These are phyloP conservation scores for Lachancea meyersii DNA, from an alignment of 805 yeast species.

Conservation along the genomic window DNA sequence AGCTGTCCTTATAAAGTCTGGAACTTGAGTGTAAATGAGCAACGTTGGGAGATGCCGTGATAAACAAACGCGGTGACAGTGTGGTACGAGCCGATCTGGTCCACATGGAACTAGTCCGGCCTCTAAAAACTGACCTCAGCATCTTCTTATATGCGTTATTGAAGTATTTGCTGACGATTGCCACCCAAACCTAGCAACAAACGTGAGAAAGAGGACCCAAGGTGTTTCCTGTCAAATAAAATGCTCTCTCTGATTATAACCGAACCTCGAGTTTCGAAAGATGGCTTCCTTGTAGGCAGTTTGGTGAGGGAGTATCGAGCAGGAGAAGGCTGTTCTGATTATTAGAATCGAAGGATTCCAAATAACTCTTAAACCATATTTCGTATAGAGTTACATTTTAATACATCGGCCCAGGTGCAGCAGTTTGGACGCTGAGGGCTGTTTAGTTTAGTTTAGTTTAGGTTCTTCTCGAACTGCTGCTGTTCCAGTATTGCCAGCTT, in stretches of 20 bases:
- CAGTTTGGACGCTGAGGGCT: neutral
- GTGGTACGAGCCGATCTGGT: neutral
- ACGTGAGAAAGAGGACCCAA: neutral
- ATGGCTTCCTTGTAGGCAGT: neutral
- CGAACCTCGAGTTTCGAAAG: neutral
- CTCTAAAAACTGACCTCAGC: slow-evolving; percentile 4
- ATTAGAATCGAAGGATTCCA: neutral
- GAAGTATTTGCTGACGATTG: neutral
- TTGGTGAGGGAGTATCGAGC: no score
- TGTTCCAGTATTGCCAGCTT: slow-evolving; percentile 58
- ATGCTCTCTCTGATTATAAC: neutral
- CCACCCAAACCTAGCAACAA: neutral
- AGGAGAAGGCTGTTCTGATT: no score
- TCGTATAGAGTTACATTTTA: slow-evolving; percentile 1
- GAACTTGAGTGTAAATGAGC: slow-evolving; percentile 4
- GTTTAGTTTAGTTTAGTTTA: neutral
- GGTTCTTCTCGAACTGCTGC: slow-evolving; percentile 40
- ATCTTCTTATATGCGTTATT: neutral
- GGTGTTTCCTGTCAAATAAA: neutral
- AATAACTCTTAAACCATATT: neutral
- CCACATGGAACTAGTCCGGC: neutral
- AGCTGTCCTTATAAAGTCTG: neutral
- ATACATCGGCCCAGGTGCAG: neutral
- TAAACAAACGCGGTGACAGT: neutral
- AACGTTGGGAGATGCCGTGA: neutral